A percentile compares a stretch with the other conserved stretches of the same genome.
phyloP scores from a whole-genome alignment of 1,139 yeast genomes.

The Hyphopichia khmerensis region DNA sequence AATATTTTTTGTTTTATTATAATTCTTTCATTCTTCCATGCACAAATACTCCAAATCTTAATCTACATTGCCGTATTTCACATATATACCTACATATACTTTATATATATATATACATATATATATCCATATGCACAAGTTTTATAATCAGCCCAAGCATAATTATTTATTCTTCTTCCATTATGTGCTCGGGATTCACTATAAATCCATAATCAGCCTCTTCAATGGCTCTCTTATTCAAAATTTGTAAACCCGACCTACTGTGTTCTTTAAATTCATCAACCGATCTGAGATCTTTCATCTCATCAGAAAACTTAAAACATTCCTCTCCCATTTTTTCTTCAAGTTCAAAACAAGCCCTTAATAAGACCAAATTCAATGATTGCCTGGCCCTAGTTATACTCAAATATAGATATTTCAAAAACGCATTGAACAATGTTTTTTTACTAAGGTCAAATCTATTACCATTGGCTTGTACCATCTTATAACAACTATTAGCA shows the following conservation, averaged over 20 bases:
- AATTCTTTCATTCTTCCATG: background rate
- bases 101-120: background rate
- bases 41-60: background rate
- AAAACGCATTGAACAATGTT: constrained; percentile 21
- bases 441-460: constrained; percentile 6
- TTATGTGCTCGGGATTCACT: constrained; percentile 5
- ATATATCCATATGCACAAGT: background rate
- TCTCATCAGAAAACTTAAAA: constrained; percentile 29
- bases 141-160: too few relatives aligned
- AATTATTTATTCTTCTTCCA: background rate
- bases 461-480: constrained; percentile 12
- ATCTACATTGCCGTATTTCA: background rate
- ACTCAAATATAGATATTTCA: constrained; percentile 39
- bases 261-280: constrained; percentile 36
- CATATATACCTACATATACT: too few relatives aligned
- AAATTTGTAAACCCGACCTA: constrained; percentile 24
- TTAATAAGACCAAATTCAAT: constrained; percentile 26
- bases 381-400: constrained; percentile 44
- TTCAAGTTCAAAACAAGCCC: constrained; percentile 32
- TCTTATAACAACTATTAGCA: constrained; percentile 26
- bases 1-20: background rate
- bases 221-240: constrained; percentile 25
- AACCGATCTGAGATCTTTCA: constrained; percentile 27
- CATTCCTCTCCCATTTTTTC: constrained; percentile 33
- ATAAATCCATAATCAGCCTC: constrained; percentile 29